Base-by-base conservation (phyloP, 2,329 filamentous ascomycete genomes). In the Botryotinia convoluta region DNA sequence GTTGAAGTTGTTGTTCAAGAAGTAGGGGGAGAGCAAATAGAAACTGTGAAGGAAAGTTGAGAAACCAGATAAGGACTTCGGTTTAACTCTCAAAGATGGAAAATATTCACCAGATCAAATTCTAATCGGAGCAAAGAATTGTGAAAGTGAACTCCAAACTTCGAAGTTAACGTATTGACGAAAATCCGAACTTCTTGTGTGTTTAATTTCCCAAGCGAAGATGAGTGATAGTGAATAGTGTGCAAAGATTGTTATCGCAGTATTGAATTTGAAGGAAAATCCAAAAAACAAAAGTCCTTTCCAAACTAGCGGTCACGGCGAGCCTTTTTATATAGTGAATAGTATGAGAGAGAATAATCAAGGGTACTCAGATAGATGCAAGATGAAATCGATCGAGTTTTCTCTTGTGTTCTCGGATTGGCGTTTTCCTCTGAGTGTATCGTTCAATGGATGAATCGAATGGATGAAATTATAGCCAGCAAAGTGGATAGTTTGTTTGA, bases 231-330 rank as follows among this genome's bases (percentile, higher is more conserved):
- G 64, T 57, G 65, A 57, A 68, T 42, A 29, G 26, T 42, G n/a
- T 42, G 65, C 35, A 57, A 42, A 39, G 35, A n/a, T 68, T 37
- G 20, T 39, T 22, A 29, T 39, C 18, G 22, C 63, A 37, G 14
- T 48, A n/a, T 26, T 37, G 32, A 51, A 69, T 42, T 32, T 42
- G n/a, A 32, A 18, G 18, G 32, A 10, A 22, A 29, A 57, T 22
- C 18, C 10, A 44, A 16, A 69, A 69, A 42, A 60, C 39, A 69
- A 45, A 60, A 45, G 29, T 61, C 51, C 54, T 61, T 48, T 69
- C 67, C 67, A 69, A 61, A 61, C 1, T 61, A 22, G 67, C 54
- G 67, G 67, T 69, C 54, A 69, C 67, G 6, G 42, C 18, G 20
- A 45, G 18, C 16, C 54, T 20, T 61, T 35, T 61, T 61, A 69